Percentiles rank a stretch among this genome's conserved stretches.
Evolutionary conservation across 495 filamentous ascomycete genomes (phyloP).

Genomic region (Penicillium maclennaniae): DNA sequence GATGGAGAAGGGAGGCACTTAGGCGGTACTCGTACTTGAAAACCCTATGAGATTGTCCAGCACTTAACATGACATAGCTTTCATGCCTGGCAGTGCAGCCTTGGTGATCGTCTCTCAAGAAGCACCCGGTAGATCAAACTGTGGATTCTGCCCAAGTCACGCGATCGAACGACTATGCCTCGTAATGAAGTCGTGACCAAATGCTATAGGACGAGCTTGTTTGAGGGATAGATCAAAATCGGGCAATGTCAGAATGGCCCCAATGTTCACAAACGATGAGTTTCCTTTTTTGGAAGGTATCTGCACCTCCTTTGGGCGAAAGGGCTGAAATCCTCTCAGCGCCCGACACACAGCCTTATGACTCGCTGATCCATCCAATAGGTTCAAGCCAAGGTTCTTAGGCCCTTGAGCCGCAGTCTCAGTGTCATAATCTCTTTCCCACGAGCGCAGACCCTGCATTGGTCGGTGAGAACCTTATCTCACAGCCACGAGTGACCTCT

Average conservation of each 20-base stretch:
- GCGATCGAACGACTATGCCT: not conserved
- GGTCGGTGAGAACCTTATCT: not conserved
- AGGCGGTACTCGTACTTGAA: not conserved
- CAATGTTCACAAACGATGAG: not conserved
- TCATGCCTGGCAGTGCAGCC: not conserved
- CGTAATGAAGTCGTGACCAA: too few species aligned
- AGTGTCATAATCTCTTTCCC: not conserved
- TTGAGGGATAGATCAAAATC: not conserved
- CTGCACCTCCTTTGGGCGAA: not conserved
- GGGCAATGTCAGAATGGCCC: not conserved
- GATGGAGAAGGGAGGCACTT: not conserved
- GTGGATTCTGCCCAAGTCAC: not conserved
- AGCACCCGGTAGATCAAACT: not conserved
- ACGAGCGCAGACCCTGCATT: not conserved
- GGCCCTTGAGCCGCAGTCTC: not conserved
- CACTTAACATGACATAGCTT: too few species aligned
- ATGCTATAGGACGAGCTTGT: not conserved
- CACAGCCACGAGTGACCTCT: not conserved
- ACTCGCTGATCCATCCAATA: not conserved
- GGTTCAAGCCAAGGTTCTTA: not conserved
- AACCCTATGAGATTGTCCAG: not conserved
- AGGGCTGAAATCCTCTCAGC: not conserved
- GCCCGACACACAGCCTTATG: not conserved
- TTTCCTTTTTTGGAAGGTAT: not conserved
- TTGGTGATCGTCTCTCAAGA: not conserved